Conservation (phyloP, 2,329 filamentous ascomycete species). For the Geoglossum cookeanum region DNA sequence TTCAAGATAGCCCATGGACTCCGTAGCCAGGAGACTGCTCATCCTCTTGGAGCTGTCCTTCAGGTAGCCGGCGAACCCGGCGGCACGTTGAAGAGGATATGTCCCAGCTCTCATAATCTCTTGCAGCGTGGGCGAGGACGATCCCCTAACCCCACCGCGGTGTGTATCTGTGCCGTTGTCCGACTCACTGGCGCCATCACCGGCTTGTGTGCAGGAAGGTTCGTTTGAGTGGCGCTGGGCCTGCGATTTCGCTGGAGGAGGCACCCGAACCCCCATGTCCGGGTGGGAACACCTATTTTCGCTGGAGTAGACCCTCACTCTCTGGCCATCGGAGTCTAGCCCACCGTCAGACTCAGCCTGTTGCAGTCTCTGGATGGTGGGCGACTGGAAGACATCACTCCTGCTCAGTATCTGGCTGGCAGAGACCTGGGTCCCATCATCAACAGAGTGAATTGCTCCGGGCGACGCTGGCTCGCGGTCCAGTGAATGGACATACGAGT, state of each 20-base stretch:
- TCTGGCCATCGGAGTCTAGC: not conserved
- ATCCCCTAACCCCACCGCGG: constrained; percentile 6
- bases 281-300: constrained; percentile 8
- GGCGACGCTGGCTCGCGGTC: constrained; percentile 60
- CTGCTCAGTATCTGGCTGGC: constrained; percentile 78
- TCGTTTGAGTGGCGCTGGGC: constrained; percentile 8
- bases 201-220: not conserved
- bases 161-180: constrained; percentile 9
- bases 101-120: constrained; percentile 42
- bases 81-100: constrained; percentile 68
- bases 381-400: constrained; percentile 75
- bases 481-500: constrained; percentile 55
- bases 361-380: constrained; percentile 35
- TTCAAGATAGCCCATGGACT: constrained; percentile 90
- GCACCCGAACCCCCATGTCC: constrained; percentile 13
- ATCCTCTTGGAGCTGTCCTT: constrained; percentile 62
- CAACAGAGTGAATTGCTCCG: constrained; percentile 44
- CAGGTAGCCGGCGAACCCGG: constrained; percentile 65
- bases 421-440: constrained; percentile 56
- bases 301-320: not conserved
- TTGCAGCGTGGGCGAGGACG: constrained; percentile 33
- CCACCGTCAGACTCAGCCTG: constrained; percentile 7
- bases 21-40: constrained; percentile 64
- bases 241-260: constrained; percentile 14
- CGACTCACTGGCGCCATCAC: constrained; percentile 11